phyloP scores from a whole-genome alignment of 176 grass and related monocot species.

The Raddia guianensis region DNA sequence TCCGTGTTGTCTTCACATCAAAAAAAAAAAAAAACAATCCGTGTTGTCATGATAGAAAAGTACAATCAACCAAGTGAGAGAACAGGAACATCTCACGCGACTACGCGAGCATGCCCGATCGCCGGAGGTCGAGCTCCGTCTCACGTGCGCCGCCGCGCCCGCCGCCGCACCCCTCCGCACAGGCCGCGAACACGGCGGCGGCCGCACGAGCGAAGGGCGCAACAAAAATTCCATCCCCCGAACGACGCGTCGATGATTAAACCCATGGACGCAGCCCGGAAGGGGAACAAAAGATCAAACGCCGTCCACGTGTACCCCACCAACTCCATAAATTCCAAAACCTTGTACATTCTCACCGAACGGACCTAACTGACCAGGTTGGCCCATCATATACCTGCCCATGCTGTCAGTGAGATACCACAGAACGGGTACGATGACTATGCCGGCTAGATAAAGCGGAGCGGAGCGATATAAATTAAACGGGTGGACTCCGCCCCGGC shows the following conservation, averaged over 20 bases:
- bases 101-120: background rate
- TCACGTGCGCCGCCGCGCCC: slow-evolving; percentile 1
- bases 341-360: rapidly evolving
- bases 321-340: slow-evolving; percentile 7
- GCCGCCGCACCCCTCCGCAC: background rate
- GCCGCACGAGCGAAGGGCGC: background rate
- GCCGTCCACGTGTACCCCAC: slow-evolving; percentile 49
- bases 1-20: no score
- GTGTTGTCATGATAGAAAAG: no score
- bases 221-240: no score
- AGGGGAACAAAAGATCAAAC: slow-evolving; percentile 38
- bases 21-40: no score
- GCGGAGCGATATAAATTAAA: slow-evolving; percentile 37
- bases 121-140: background rate
- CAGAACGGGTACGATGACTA: background rate
- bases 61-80: no score
- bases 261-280: no score
- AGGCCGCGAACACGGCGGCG: background rate
- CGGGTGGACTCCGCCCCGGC: slow-evolving; percentile 45
- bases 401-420: background rate
- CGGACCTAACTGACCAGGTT: rapidly evolving
- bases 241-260: no score
- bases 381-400: background rate
- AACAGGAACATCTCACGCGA: background rate
- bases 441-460: slow-evolving; percentile 33